Base-by-base conservation (phyloP, 352 stramenopile genomes). In the Phytopythium delawarense region DNA sequence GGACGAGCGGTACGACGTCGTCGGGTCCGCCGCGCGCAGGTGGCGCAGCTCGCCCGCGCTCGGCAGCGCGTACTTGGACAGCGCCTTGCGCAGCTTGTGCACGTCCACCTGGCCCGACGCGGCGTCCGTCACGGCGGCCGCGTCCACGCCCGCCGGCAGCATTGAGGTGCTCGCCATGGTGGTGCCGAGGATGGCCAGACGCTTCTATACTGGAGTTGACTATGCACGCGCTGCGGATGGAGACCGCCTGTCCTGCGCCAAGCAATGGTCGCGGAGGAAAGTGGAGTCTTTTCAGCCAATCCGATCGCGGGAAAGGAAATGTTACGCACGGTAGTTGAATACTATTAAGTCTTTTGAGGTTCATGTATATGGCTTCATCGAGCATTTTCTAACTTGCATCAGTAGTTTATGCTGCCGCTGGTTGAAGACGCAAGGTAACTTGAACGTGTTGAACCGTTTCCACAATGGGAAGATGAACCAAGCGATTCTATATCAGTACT, bases 11-110 rank as follows among this genome's bases (percentile, higher is more conserved):
- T 92, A 90, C 44, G 87, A 87, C 37, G 76, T 92, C 30, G 61
- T 81, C 42, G 80, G 84, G 63, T 96, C 84, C 1, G 84, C 87
- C 11, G 84, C 75, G 34, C 91, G 86, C 54, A 97, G 61, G 57
- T 96, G 79, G 35, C 69, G 72, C 66, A 93, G 70, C 68, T 96
- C 88, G 46, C 88, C 87, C 54, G 83, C 80, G 60, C 83, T 96
- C 11, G 92, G 92, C 50, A 98, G 79, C 60, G 92, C 91, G 60
- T 96, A 97, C 76, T 92, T 92, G 71, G 81, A 89, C 39, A 91
- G 75, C 67, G 71, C 70, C 72, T 90, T 88, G 61, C 83, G 85
- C 62, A 93, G 68, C 61, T 90, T 71, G 60, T 80, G 73, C 63
- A 67, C 50, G 46, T 82, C 69, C 59, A 76, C 66, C 34, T 78